Evolutionary conservation across 306 rosid genomes (phyloP).

Genomic region (Ceratonia siliqua): DNA sequence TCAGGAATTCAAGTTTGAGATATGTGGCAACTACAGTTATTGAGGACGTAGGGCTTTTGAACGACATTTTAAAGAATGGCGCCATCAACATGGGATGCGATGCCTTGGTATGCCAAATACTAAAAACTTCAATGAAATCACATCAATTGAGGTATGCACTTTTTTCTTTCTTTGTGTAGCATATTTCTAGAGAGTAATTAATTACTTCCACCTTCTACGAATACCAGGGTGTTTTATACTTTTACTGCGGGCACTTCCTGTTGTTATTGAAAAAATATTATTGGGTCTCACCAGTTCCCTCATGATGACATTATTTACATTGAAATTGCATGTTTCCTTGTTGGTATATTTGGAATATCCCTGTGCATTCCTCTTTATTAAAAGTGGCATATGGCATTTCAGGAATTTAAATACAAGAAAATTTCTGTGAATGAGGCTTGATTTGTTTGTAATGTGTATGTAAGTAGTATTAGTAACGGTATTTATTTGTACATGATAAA

Average conservation of each 20-base stretch:
- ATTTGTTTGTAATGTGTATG: too few relatives aligned
- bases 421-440: too few relatives aligned
- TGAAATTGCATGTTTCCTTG: too few relatives aligned
- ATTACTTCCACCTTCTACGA: neutral
- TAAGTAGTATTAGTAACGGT: too few relatives aligned
- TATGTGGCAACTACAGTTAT: constrained; percentile 98
- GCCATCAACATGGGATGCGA: constrained; percentile 99
- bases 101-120: constrained; percentile 99
- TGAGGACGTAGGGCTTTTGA: constrained; percentile 99
- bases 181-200: neutral
- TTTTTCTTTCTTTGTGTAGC: constrained; percentile 1
- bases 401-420: too few relatives aligned
- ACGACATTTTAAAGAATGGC: constrained; percentile 98
- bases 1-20: constrained; percentile 98
- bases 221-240: neutral
- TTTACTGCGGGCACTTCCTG: neutral
- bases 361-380: too few relatives aligned
- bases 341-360: too few relatives aligned
- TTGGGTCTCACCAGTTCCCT: neutral
- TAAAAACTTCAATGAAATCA: constrained; percentile 94
- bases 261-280: neutral
- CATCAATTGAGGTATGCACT: constrained; percentile 82
- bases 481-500: too few relatives aligned
- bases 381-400: too few relatives aligned
- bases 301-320: too few relatives aligned